Conservation (phyloP, 352 stramenopile species). For the Globisporangium camurandrum region DNA sequence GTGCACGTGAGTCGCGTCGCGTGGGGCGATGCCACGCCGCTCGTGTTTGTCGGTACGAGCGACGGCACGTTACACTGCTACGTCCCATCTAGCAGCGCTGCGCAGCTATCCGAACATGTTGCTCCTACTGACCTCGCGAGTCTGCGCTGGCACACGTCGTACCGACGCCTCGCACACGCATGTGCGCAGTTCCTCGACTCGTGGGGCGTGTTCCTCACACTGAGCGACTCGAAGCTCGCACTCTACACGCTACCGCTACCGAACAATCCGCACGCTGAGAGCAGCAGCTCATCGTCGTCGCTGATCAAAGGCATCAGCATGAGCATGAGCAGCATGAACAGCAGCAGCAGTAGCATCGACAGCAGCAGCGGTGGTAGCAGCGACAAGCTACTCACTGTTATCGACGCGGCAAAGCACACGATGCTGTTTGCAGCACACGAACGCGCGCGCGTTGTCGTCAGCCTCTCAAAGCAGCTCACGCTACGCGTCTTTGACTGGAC, state of each 20-base stretch:
- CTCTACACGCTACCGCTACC: constrained; percentile 56
- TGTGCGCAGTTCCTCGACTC: constrained; percentile 47
- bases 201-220: constrained; percentile 61
- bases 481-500: constrained; percentile 77
- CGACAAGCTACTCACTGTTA: constrained; percentile 16
- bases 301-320: constrained; percentile 11
- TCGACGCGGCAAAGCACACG: constrained; percentile 61
- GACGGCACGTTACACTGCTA: constrained; percentile 58
- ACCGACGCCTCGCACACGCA: constrained; percentile 55
- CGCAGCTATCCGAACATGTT: too few species aligned
- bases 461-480: constrained; percentile 52
- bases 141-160: constrained; percentile 43
- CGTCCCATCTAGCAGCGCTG: constrained; percentile 16
- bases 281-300: constrained; percentile 10
- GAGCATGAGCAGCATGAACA: constrained; percentile 5
- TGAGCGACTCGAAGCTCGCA: constrained; percentile 49
- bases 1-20: constrained; percentile 33
- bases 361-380: constrained; percentile 1
- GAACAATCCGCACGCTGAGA: constrained; percentile 30
- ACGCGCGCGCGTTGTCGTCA: constrained; percentile 34
- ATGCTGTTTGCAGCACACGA: constrained; percentile 51
- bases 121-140: constrained; percentile 14
- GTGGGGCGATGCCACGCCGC: constrained; percentile 26
- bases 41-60: constrained; percentile 48
- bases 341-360: constrained; percentile 1